Evolutionary conservation across 176 grass and related monocot genomes (phyloP).

Genomic region (Miscanthus lutarioriparius): DNA sequence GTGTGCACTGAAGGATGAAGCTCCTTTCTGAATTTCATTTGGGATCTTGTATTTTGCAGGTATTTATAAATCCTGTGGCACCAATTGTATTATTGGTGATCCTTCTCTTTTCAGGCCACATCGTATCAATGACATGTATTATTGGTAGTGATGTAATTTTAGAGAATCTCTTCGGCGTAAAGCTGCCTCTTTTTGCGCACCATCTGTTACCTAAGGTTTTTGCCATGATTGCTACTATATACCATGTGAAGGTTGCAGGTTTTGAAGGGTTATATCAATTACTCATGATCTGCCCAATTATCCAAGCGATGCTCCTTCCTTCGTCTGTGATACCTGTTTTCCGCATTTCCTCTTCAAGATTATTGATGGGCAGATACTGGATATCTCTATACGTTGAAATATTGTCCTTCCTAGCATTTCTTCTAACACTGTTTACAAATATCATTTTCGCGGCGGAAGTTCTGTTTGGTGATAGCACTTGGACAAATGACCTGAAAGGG

Average conservation of each 20-base stretch:
- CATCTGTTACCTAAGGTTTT: slow-evolving; percentile 58
- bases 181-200: slow-evolving; percentile 41
- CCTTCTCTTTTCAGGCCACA: slow-evolving; percentile 79
- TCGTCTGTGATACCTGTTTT: slow-evolving; percentile 79
- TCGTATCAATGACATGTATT: slow-evolving; percentile 60
- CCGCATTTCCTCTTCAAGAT: slow-evolving; percentile 64
- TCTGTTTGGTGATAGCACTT: slow-evolving; percentile 78
- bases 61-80: slow-evolving; percentile 60
- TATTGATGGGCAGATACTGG: slow-evolving; percentile 69
- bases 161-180: slow-evolving; percentile 59
- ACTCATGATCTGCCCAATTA: slow-evolving; percentile 66
- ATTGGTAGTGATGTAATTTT: slow-evolving; percentile 53
- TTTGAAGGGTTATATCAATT: slow-evolving; percentile 71
- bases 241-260: slow-evolving; percentile 53
- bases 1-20: background rate
- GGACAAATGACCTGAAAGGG: slow-evolving; percentile 72
- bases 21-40: background rate
- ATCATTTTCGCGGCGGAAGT: slow-evolving; percentile 75
- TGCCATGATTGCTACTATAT: slow-evolving; percentile 54
- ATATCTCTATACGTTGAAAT: slow-evolving; percentile 57
- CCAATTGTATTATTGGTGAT: slow-evolving; percentile 68
- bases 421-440: slow-evolving; percentile 64
- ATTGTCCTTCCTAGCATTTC: slow-evolving; percentile 58
- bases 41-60: slow-evolving; percentile 44
- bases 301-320: slow-evolving; percentile 81